These are phyloP conservation scores for Turritis glabra DNA, from an alignment of 345 rosid species.

Conservation along the genomic window DNA sequence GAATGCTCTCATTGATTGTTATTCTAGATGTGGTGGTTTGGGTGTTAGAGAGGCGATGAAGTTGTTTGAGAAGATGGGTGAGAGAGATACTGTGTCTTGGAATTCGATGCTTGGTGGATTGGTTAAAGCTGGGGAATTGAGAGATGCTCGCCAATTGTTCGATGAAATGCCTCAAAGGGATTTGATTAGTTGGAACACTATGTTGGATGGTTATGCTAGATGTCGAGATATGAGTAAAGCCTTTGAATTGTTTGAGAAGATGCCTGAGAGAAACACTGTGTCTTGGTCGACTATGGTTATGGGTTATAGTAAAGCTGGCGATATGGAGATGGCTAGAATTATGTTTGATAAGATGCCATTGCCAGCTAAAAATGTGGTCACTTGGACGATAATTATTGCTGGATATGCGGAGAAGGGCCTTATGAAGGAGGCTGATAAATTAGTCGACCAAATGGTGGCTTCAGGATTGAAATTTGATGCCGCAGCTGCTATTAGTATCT, in stretches of 20 bases:
- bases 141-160: constrained; percentile 61
- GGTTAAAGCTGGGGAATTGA: constrained; percentile 54
- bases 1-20: constrained; percentile 78
- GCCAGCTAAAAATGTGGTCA: constrained; percentile 65
- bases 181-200: constrained; percentile 76
- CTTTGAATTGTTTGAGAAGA: constrained; percentile 62
- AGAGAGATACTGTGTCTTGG: constrained; percentile 78
- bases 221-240: constrained; percentile 65
- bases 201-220: constrained; percentile 79
- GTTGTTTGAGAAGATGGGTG: constrained; percentile 55
- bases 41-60: constrained; percentile 68
- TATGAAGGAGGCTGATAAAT: constrained; percentile 53
- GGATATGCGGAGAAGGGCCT: constrained; percentile 80
- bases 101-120: constrained; percentile 75
- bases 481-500: constrained; percentile 63
- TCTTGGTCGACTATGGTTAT: constrained; percentile 90
- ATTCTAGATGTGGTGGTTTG: constrained; percentile 62
- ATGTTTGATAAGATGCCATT: constrained; percentile 69
- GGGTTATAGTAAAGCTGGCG: constrained; percentile 73
- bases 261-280: constrained; percentile 78
- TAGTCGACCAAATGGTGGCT: constrained; percentile 63
- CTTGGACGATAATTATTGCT: constrained; percentile 87
- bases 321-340: constrained; percentile 81
- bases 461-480: constrained; percentile 59
- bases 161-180: constrained; percentile 79